These are phyloP conservation scores for Drechslerella dactyloides DNA, from an alignment of 2,329 filamentous ascomycete genomes.

Conservation along the genomic window DNA sequence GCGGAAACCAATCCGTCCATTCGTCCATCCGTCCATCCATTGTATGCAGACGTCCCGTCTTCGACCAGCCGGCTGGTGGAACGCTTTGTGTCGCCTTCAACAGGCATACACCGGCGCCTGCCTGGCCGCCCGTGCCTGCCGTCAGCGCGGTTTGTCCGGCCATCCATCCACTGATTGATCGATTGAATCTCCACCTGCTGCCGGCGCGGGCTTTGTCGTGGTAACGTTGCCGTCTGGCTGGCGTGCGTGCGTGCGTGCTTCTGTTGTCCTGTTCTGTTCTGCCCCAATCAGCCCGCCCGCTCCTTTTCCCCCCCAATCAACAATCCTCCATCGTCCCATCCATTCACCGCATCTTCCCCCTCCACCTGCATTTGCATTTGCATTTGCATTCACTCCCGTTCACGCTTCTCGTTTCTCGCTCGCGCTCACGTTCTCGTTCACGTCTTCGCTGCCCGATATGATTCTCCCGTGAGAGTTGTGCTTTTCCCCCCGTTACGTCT, in stretches of 20 bases:
- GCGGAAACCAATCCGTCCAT: too few relatives aligned
- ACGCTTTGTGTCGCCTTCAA: slow-evolving; percentile 38
- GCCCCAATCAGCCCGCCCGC: slow-evolving; percentile 20
- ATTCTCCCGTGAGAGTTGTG: slow-evolving; percentile 27
- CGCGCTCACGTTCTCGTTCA: too few relatives aligned
- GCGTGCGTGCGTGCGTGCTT: too few relatives aligned
- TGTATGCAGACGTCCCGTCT: slow-evolving; percentile 5
- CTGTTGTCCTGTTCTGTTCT: slow-evolving; percentile 7
- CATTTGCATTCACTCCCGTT: background rate
- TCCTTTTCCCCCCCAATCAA: slow-evolving; percentile 32
- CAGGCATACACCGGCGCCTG: slow-evolving; percentile 10
- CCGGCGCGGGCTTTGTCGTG: slow-evolving; percentile 35
- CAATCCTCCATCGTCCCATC: slow-evolving; percentile 17
- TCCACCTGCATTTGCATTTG: slow-evolving; percentile 13
- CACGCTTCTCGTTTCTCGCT: too few relatives aligned
- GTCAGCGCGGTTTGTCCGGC: too few relatives aligned
- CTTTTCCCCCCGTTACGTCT: slow-evolving; percentile 22
- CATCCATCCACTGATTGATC: too few relatives aligned
- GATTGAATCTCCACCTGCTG: background rate
- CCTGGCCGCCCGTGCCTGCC: too few relatives aligned
- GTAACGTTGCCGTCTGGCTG: slow-evolving; percentile 27
- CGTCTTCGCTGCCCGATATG: slow-evolving; percentile 3
- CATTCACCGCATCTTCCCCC: slow-evolving; percentile 10
- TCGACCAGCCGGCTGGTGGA: slow-evolving; percentile 35
- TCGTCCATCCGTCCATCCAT: too few relatives aligned